Evolutionary conservation across 352 stramenopile genomes (phyloP), one percentile per base, ranked within the genome.

Genomic region (Globisporangium recalcitrans): DNA sequence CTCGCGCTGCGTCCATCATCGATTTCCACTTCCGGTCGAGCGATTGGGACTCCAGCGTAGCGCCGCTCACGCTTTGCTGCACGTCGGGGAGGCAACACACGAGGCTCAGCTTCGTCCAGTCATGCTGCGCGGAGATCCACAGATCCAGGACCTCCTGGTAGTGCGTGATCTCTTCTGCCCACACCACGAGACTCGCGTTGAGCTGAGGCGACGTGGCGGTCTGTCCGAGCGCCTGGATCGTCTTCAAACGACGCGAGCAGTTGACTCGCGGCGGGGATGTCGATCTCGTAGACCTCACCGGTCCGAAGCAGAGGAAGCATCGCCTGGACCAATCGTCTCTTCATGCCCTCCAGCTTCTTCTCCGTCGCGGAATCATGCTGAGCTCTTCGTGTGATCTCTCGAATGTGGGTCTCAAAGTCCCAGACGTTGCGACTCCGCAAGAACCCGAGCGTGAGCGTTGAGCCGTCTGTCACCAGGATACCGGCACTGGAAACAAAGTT

Each of bases 21-120:
- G 73, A 70, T 58, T 72, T 74, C 82, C 82, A 91, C 46, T 91
- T 91, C 5, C 82, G 80, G 49, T 85, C 77, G 11, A 89, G 58
- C 1, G 72, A 67, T 57, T 87, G 76, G 32, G 88, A 91, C 48
- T 87, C 78, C 36, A 79, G 80, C 1, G 71, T 74, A 0, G 80
- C 76, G 21, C 86, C 72, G 10, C 60, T 67, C 0, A 88, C 78
- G 58, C 72, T 81, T 55, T 87, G 68, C 34, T 88, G 80, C 1
- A 89, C 74, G 55, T 89, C 77, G 21, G 62, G 68, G 21, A 87
- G 67, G 3, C 62, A 57, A 46, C 89, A 91, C 11, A 89, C 58
- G 1, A 67, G 62, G 21, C 59, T 65, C 24, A 91, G 63, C 16
- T 74, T 73, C 5, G 75, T 75, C 69, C 78, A 87, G 42, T 83